Evolutionary conservation across 2,329 filamentous ascomycete species (phyloP), one percentile per base, ranked within the genome.

Genomic region (Alternaria sp.): DNA sequence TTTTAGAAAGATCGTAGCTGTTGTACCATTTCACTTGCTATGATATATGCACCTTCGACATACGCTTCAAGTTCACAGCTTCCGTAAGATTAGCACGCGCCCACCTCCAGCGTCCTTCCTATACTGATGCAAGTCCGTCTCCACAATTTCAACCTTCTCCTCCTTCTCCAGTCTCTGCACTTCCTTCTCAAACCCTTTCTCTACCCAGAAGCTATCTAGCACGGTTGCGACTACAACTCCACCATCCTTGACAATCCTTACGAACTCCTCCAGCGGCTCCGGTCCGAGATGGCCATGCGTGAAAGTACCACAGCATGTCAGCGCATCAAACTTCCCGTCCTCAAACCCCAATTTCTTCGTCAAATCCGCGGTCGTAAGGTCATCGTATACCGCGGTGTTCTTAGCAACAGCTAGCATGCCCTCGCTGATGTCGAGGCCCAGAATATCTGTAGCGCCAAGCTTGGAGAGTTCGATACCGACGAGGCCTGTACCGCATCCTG

Each of bases 281-380:
- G 86, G 85, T 1, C 86, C 86, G 36, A 88, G 83, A 65, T 88
- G 86, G 11, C 84, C 85, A 57, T 83, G 80, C 0, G 86, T 88
- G 64, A 88, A 82, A 3, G 85, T 87, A 25, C 86, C 86, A 23
- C 84, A 82, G 75, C 86, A 88, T 1, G 82, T 81, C 17, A 87
- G 80, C 5, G 83, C 81, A 54, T 86, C 85, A 66, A 86, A 87
- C 3, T 74, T 76, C 10, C 77, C 77, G 63, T 83, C 80, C 5
- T 75, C 62, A 40, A 75, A 73, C 4, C 78, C 69, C 13, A 88
- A 77, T 1, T 73, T 78, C 52, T 81, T 76, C 17, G 83, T 84
- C 64, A 88, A 74, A 68, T 88, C 86, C 1, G 79, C 81, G 3
- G 80, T 71, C 17, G 79, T 76, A 10, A 88, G 77, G 17, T 79